These are phyloP conservation scores for Acanthochlamys bracteata DNA, from an alignment of 106 monocot genomes.

Conservation along the genomic window DNA sequence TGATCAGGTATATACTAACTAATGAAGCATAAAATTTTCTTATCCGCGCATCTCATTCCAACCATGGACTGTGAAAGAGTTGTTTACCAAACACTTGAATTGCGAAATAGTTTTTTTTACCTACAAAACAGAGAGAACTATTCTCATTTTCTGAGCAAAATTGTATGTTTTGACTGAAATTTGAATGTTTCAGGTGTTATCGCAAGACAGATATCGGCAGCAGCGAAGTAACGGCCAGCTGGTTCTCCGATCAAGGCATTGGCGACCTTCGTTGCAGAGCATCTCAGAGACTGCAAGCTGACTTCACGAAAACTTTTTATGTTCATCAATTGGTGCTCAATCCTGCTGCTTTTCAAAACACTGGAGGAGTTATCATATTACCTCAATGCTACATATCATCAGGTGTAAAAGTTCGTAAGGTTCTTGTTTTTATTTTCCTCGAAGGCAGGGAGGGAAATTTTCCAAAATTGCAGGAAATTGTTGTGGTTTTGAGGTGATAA, in stretches of 20 bases:
- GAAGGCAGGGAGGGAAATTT: no score
- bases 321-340: no score
- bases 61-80: background rate
- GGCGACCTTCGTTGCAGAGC: constrained; percentile 85
- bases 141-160: background rate
- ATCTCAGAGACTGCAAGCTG: constrained; percentile 53
- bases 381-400: no score
- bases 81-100: background rate
- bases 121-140: background rate
- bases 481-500: no score
- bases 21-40: no score
- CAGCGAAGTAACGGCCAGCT: constrained; percentile 9
- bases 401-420: no score
- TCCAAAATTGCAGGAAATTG: no score
- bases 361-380: no score
- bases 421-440: no score
- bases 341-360: no score
- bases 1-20: background rate
- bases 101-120: background rate
- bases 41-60: background rate
- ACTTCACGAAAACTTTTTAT: background rate
- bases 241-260: constrained; percentile 25
- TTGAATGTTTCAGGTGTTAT: constrained; percentile 8
- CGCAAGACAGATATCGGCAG: constrained; percentile 20
- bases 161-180: no score